Evolutionary conservation across 345 rosid species (phyloP).

Genomic region (Camelina sativa): DNA sequence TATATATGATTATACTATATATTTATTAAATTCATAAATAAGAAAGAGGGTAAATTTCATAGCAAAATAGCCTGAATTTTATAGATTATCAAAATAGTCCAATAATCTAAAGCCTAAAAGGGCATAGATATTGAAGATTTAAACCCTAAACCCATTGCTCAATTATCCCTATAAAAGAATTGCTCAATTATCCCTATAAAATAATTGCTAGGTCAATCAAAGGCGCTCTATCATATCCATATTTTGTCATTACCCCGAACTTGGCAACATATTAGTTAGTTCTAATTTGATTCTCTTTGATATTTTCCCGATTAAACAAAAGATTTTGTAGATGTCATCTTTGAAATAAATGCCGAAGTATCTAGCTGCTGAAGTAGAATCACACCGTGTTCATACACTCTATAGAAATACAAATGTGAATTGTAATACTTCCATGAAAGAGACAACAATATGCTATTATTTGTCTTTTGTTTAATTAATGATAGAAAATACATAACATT

Average conservation of each 20-base stretch:
- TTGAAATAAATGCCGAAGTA: slow-evolving; percentile 28
- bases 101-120: neutral
- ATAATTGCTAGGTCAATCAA: slow-evolving; percentile 25
- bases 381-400: slow-evolving; percentile 36
- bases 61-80: neutral
- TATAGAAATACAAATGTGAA: neutral
- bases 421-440: slow-evolving; percentile 7
- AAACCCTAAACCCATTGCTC: neutral
- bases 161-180: neutral
- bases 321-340: slow-evolving; percentile 37
- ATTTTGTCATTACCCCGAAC: slow-evolving; percentile 39
- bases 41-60: neutral
- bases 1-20: neutral
- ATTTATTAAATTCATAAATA: neutral
- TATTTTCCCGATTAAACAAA: slow-evolving; percentile 30
- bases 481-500: neutral
- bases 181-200: neutral
- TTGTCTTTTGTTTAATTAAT: neutral
- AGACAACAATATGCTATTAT: neutral
- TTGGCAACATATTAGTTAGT: slow-evolving; percentile 27
- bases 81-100: neutral
- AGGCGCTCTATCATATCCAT: slow-evolving; percentile 27
- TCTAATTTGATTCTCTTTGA: slow-evolving; percentile 37
- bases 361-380: slow-evolving; percentile 10
- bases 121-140: neutral